Evolutionary conservation across 2,329 filamentous ascomycete genomes (phyloP).

Genomic region (Cladosporium sp.): DNA sequence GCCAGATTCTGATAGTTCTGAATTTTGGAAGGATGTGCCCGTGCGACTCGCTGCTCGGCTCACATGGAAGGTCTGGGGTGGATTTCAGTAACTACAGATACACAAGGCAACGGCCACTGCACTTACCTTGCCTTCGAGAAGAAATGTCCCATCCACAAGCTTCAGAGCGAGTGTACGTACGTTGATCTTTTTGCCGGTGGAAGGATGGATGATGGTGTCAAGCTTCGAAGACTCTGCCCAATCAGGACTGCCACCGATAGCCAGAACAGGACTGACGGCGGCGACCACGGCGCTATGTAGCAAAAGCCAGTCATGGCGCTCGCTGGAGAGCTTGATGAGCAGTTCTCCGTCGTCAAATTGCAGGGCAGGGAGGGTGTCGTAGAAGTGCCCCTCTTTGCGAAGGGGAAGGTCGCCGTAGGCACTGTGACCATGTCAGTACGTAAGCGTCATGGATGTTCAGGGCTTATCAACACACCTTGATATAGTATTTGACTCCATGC

Average conservation of each 20-base stretch:
- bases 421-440: no score
- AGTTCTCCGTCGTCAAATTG: neutral
- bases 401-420: no score
- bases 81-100: no score
- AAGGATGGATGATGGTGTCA: neutral
- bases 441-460: no score
- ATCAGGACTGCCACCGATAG: no score
- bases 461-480: no score
- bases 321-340: neutral
- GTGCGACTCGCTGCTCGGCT: no score
- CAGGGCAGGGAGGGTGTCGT: neutral
- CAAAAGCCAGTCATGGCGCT: neutral
- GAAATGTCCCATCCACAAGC: neutral
- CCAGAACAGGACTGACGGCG: neutral
- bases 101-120: no score
- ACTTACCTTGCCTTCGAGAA: neutral
- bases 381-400: no score
- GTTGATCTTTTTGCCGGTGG: neutral
- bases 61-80: no score
- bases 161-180: neutral
- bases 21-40: neutral
- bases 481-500: no score
- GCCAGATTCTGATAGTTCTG: no score
- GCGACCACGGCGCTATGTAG: neutral
- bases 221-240: neutral